Base-by-base conservation (phyloP, 148 eudicot genomes). In the Talinum fruticosum region DNA sequence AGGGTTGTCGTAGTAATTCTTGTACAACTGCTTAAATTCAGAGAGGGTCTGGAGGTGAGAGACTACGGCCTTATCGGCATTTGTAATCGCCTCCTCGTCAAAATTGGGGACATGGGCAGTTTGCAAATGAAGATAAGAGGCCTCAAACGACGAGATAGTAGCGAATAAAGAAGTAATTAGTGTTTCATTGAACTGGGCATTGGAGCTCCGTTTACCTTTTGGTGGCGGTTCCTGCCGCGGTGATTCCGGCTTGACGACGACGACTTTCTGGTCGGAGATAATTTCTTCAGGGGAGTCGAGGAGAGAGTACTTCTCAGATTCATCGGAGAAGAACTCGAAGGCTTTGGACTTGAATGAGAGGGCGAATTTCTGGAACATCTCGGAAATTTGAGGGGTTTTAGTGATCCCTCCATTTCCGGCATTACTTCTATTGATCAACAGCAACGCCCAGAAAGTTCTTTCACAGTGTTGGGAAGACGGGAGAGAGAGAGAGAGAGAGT, bases 321-420 rank as follows among this genome's bases (percentile, higher is more conserved):
- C 88, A 54, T 72, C 98, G 66, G 97, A 80, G 81, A 92, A 92
- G 78, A 95, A 87, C 61, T 95, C 97, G 75, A 87, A 83, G 71
- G 98, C 91, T 74, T 95, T 95, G 80, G 97, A 74, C 83, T 89
- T 95, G 86, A 95, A 86, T 61, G 96, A 93, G 32, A 90, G 83
- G 19, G 98, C 97, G 75, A 95, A 92, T 84, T 95, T 95, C 57
- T 89, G 90, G 66, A 90, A 89, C 96, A 92, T 91, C 1, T 91
- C 91, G 21, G 98, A 88, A 87, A 95, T 89, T 83, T 89, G 98
- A 12, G 92, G 93, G 88, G 84, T 77, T 86, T 89, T 24, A 84
- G 34, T 1, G 90, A 74, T 57, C 78, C 83, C 69, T 90, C 95
- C 86, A 90, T 87, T 75, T 82, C 87, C 53, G 74, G 79, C 87